Evolutionary conservation across 2,329 filamentous ascomycete genomes (phyloP).

Genomic region (Ceratocystis alfenasii): DNA sequence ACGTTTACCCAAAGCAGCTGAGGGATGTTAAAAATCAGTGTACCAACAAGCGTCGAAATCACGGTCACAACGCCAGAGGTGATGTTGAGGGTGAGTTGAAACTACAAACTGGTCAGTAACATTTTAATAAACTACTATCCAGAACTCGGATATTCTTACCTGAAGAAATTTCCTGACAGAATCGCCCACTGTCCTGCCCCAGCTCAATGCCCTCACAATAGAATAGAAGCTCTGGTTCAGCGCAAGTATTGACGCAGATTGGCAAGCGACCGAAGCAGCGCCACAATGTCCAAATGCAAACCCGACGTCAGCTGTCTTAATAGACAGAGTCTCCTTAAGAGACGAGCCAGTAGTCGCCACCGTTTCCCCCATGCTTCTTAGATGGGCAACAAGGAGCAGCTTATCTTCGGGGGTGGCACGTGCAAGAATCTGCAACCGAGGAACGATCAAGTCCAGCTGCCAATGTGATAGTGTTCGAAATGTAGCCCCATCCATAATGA

Average conservation of each 20-base stretch:
- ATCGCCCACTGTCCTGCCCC: conserved; percentile 52
- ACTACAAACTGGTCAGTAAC: conserved; percentile 28
- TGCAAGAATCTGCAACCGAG: conserved; percentile 54
- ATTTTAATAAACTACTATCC: too few species aligned
- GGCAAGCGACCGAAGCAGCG: conserved; percentile 52
- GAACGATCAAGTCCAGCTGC: conserved; percentile 40
- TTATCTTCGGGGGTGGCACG: conserved; percentile 61
- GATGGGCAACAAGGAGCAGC: conserved; percentile 48
- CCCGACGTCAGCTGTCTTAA: conserved; percentile 55
- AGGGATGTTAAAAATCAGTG: conserved; percentile 44
- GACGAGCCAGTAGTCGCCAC: conserved; percentile 57
- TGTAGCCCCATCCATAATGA: conserved; percentile 44
- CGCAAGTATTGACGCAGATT: conserved; percentile 49
- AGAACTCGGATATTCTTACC: conserved; percentile 26
- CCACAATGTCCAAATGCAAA: conserved; percentile 54
- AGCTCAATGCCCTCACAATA: conserved; percentile 50
- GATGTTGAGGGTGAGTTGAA: conserved; percentile 51
- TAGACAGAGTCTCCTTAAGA: conserved; percentile 53
- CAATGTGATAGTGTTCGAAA: conserved; percentile 46
- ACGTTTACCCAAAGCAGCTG: conserved; percentile 51
- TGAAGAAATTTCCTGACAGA: conserved; percentile 54
- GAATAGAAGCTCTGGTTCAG: conserved; percentile 53
- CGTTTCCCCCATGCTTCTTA: conserved; percentile 54
- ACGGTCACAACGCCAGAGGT: conserved; percentile 48
- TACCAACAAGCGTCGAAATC: conserved; percentile 41